Evolutionary conservation across 805 yeast genomes (phyloP).

Genomic region (Ogataea chonburiensis): DNA sequence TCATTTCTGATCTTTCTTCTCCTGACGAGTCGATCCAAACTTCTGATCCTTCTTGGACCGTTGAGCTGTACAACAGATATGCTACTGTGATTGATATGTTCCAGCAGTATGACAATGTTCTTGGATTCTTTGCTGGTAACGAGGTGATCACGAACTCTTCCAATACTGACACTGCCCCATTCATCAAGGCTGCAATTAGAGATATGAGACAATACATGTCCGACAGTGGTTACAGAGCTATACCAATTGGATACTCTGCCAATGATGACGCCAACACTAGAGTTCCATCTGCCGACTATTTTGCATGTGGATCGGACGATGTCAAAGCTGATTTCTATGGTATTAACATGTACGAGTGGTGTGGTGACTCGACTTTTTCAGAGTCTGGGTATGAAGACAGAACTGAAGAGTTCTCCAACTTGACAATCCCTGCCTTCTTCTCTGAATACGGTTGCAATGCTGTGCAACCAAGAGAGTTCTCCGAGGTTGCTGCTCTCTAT

Average conservation of each 20-base stretch:
- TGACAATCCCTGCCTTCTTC: slow-evolving; percentile 79
- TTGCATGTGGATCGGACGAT: slow-evolving; percentile 71
- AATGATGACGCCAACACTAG: slow-evolving; percentile 86
- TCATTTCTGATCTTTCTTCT: slow-evolving; percentile 85
- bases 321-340: slow-evolving; percentile 79
- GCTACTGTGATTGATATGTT: slow-evolving; percentile 78
- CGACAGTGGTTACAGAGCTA: slow-evolving; percentile 61
- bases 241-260: slow-evolving; percentile 94
- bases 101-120: slow-evolving; percentile 71
- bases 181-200: slow-evolving; percentile 93
- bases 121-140: slow-evolving; percentile 97
- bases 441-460: slow-evolving; percentile 88
- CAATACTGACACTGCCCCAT: slow-evolving; percentile 88
- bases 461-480: slow-evolving; percentile 69
- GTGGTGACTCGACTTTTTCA: slow-evolving; percentile 61
- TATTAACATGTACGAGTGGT: slow-evolving; percentile 87
- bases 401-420: slow-evolving; percentile 68
- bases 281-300: slow-evolving; percentile 75
- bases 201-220: slow-evolving; percentile 78
- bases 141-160: slow-evolving; percentile 86
- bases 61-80: slow-evolving; percentile 71
- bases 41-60: slow-evolving; percentile 74
- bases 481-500: slow-evolving; percentile 70
- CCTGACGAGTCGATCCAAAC: slow-evolving; percentile 79
- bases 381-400: slow-evolving; percentile 68